Evolutionary conservation across 2,329 filamentous ascomycete species (phyloP).

Genomic region (Tolypocladium inflatum): DNA sequence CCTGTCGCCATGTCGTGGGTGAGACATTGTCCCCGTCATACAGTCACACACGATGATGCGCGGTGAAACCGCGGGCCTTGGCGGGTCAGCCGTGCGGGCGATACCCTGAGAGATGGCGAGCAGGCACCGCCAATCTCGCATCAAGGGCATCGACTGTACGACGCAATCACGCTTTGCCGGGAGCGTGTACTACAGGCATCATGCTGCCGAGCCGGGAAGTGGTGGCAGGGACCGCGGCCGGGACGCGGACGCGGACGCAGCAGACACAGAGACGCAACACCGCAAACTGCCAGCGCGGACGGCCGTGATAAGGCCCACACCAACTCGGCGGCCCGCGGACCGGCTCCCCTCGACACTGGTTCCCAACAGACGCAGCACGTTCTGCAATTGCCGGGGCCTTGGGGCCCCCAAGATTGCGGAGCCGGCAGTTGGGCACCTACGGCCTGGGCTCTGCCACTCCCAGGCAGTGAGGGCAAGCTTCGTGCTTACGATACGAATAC

Average conservation of each 20-base stretch:
- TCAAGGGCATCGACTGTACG: neutral
- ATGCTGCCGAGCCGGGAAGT: neutral
- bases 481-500: neutral
- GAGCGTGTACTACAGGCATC: too few species aligned
- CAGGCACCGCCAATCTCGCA: neutral
- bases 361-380: neutral
- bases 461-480: neutral
- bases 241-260: neutral
- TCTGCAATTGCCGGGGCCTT: neutral
- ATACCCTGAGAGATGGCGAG: neutral
- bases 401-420: neutral
- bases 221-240: neutral
- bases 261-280: neutral
- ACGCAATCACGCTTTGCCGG: neutral
- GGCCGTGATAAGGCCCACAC: neutral
- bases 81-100: neutral
- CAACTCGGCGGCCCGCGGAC: neutral
- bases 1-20: neutral
- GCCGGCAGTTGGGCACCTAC: neutral
- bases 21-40: neutral
- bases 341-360: too few species aligned
- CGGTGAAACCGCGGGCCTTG: neutral
- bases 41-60: neutral
- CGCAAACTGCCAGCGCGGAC: neutral
- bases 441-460: neutral